Evolutionary conservation across 1,284 basidiomycete genomes (phyloP), one percentile per base, ranked within the genome.

Genomic region (Sanghuangporus sanghuang): DNA sequence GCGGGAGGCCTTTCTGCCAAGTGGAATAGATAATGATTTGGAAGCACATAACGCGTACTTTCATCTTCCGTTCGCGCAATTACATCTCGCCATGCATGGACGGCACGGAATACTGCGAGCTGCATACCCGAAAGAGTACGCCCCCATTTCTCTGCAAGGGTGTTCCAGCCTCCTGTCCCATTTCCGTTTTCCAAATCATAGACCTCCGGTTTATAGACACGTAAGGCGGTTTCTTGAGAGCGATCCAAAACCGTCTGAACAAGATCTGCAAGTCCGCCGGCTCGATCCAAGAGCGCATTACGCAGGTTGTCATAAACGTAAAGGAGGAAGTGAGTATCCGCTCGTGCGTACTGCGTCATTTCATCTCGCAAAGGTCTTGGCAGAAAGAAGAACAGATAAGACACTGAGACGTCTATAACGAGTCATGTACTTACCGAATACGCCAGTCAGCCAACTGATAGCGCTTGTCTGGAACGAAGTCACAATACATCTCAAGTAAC

Each of bases 381-480:
- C 16, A n/a, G 16, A n/a, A 46, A 46, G 44, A 18, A 46, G n/a
- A 46, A 14, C 21, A 46, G 52, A 46, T 52, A 9, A 52, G 40
- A 16, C n/a, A 40, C 46, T 44, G 6, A 57, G 46, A 21, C 50
- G 21, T 40, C 23, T 42, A n/a, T 18, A 56, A 16, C 36, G 57
- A 46, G 50, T 14, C 62, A 49, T 18, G 36, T n/a, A 69, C 81
- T 27, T 63, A 89, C 89, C 92, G 84, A 69, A 98, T 93, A 32
- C 96, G 86, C 96, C 96, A 99, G 74, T 99, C 96, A 9, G 96
- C 96, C 16, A 95, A 79, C 73, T 98, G 96, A 73, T 96, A 98
- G 21, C 93, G 85, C 76, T 99, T 99, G 78, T 99, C 96, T 0
- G 96, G 86, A n/a, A 84, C 83, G 71, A 96, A 96, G 70, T 92